Percentiles rank a stretch among this genome's conserved stretches.
Conservation (phyloP, 2,329 filamentous ascomycete species). For the Microcyclosporella mali region DNA sequence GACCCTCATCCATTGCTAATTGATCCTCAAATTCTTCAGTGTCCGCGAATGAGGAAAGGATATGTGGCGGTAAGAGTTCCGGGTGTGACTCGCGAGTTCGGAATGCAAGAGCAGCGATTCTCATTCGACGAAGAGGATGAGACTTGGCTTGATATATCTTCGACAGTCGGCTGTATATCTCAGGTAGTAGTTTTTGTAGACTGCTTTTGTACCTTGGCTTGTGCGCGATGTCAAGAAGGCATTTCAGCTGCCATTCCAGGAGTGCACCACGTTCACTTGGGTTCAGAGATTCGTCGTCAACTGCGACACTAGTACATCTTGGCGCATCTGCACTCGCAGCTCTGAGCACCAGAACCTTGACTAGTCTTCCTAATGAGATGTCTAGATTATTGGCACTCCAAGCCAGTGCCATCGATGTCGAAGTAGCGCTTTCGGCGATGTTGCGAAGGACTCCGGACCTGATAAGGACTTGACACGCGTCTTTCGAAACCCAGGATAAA, state of each 20-base stretch:
- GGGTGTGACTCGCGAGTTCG: slow-evolving; percentile 21
- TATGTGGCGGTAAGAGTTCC: slow-evolving; percentile 14
- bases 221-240: slow-evolving; percentile 18
- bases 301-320: slow-evolving; percentile 19
- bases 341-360: slow-evolving; percentile 19
- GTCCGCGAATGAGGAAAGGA: slow-evolving; percentile 9
- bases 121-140: slow-evolving; percentile 28
- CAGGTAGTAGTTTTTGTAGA: slow-evolving; percentile 14
- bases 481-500: slow-evolving; percentile 39
- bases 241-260: slow-evolving; percentile 39
- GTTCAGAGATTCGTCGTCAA: slow-evolving; percentile 31
- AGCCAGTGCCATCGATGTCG: slow-evolving; percentile 35
- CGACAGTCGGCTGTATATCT: slow-evolving; percentile 16
- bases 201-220: slow-evolving; percentile 17
- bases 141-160: slow-evolving; percentile 14
- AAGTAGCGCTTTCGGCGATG: slow-evolving; percentile 48
- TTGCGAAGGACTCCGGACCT: slow-evolving; percentile 51
- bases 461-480: slow-evolving; percentile 57
- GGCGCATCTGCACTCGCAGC: slow-evolving; percentile 5
- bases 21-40: slow-evolving; percentile 5
- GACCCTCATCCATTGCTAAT: slow-evolving; percentile 29
- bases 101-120: slow-evolving; percentile 20
- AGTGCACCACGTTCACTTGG: slow-evolving; percentile 32
- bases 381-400: slow-evolving; percentile 19
- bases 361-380: slow-evolving; percentile 18